phyloP scores from a whole-genome alignment of 495 filamentous ascomycete species.

The Tuber aestivum region DNA sequence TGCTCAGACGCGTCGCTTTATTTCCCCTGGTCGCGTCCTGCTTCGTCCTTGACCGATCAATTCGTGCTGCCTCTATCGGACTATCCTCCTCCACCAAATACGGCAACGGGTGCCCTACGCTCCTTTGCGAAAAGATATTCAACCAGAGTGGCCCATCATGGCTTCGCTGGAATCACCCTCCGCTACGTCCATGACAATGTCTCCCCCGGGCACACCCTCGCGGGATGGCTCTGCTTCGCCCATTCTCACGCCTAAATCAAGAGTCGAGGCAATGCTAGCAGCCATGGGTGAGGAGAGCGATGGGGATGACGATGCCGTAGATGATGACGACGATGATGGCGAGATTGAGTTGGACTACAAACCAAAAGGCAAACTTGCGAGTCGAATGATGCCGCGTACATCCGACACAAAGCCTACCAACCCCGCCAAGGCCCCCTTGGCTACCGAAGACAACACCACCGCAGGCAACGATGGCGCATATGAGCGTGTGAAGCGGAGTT shows the following conservation, averaged over 20 bases:
- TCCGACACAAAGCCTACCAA: slow-evolving; percentile 22
- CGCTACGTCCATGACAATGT: slow-evolving; percentile 23
- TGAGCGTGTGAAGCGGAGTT: slow-evolving; percentile 42
- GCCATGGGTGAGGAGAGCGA: slow-evolving; percentile 56
- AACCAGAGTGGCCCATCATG: slow-evolving; percentile 6
- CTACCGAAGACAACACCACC: slow-evolving; percentile 16
- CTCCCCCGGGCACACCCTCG: slow-evolving; percentile 24
- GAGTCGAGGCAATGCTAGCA: slow-evolving; percentile 64
- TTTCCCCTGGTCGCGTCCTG: background rate
- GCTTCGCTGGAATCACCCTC: background rate
- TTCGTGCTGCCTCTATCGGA: slow-evolving; percentile 7
- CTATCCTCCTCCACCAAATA: slow-evolving; percentile 3
- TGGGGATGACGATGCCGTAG: slow-evolving; percentile 29
- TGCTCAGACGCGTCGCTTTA: slow-evolving; percentile 23
- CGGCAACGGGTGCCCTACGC: background rate
- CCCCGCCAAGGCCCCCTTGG: background rate
- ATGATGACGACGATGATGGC: slow-evolving; percentile 25
- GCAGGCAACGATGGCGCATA: slow-evolving; percentile 20
- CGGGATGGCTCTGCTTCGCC: slow-evolving; percentile 22
- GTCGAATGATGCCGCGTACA: slow-evolving; percentile 54
- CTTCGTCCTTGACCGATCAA: background rate
- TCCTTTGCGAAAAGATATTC: background rate
- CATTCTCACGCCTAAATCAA: slow-evolving; percentile 60
- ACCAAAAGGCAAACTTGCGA: slow-evolving; percentile 66
- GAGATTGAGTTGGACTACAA: slow-evolving; percentile 38